Conservation (phyloP, 176 grass and related monocot genomes). For the Microstegium vimineum region DNA sequence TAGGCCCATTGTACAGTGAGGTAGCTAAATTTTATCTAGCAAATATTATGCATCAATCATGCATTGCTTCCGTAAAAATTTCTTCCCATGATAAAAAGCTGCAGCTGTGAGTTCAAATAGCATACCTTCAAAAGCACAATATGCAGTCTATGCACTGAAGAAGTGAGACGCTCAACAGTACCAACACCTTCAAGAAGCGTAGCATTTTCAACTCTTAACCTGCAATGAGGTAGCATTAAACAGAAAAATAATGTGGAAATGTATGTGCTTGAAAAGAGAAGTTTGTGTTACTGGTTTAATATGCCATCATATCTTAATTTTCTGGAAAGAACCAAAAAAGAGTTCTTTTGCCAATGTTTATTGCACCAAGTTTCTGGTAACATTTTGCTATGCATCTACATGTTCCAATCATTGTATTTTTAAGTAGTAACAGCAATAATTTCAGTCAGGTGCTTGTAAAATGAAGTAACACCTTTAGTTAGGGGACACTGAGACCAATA, state of each 20-base stretch:
- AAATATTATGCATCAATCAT: not conserved
- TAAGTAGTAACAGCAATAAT: too few relatives aligned
- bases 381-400: not conserved
- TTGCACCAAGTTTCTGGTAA: not conserved
- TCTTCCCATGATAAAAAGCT: not conserved
- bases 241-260: constrained; percentile 11
- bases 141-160: constrained; percentile 73
- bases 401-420: not conserved
- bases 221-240: constrained; percentile 40
- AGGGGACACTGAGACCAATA: not conserved
- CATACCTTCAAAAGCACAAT: constrained; percentile 73
- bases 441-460: too few relatives aligned
- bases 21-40: not conserved
- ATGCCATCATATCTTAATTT: not conserved
- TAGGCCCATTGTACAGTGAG: not conserved
- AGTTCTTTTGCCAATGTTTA: not conserved
- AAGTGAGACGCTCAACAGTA: constrained; percentile 75
- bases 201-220: constrained; percentile 85
- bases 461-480: not conserved
- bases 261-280: constrained; percentile 12
- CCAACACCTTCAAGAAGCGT: constrained; percentile 69
- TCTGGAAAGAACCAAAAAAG: not conserved
- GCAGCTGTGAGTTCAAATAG: not conserved
- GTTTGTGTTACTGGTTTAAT: not conserved
- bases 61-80: not conserved